Percentiles rank a stretch among this genome's conserved stretches.
These are phyloP conservation scores for Neurospora sp. DNA, from an alignment of 495 filamentous ascomycete species.

Conservation along the genomic window DNA sequence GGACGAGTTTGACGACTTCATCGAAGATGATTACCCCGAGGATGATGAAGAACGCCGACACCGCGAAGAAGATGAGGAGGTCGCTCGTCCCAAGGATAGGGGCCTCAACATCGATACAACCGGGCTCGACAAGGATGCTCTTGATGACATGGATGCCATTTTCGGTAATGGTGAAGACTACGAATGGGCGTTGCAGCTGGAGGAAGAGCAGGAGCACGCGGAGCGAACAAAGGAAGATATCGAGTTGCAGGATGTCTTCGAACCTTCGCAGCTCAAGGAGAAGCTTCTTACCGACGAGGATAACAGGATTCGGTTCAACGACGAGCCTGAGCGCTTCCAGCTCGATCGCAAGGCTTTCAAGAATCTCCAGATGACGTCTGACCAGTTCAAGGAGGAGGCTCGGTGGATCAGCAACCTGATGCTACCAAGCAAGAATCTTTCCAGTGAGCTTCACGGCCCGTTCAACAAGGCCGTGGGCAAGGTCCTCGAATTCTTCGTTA, in stretches of 20 bases:
- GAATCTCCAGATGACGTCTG: constrained; percentile 60
- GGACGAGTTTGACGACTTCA: constrained; percentile 94
- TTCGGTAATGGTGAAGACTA: constrained; percentile 95
- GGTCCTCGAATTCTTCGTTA: constrained; percentile 88
- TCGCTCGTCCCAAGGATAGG: constrained; percentile 59
- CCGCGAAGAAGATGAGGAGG: constrained; percentile 77
- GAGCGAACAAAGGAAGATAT: constrained; percentile 57
- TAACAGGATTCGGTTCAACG: constrained; percentile 72
- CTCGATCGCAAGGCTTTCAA: constrained; percentile 80
- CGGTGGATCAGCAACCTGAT: constrained; percentile 84
- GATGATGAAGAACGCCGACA: constrained; percentile 70
- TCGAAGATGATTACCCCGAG: constrained; percentile 88
- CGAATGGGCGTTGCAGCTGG: constrained; percentile 79
- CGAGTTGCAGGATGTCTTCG: constrained; percentile 96
- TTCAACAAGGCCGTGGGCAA: constrained; percentile 83
- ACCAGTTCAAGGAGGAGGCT: constrained; percentile 80
- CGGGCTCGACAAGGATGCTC: constrained; percentile 78
- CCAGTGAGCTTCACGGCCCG: constrained; percentile 58
- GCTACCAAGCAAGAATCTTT: constrained; percentile 69
- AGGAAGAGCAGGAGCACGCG: constrained; percentile 66
- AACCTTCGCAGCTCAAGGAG: constrained; percentile 86
- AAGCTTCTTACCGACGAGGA: constrained; percentile 93
- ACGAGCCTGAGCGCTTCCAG: constrained; percentile 92
- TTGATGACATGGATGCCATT: constrained; percentile 90
- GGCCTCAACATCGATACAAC: constrained; percentile 56